Conservation (phyloP, 1,139 yeast species). For the Sporopachydermia cereana region DNA sequence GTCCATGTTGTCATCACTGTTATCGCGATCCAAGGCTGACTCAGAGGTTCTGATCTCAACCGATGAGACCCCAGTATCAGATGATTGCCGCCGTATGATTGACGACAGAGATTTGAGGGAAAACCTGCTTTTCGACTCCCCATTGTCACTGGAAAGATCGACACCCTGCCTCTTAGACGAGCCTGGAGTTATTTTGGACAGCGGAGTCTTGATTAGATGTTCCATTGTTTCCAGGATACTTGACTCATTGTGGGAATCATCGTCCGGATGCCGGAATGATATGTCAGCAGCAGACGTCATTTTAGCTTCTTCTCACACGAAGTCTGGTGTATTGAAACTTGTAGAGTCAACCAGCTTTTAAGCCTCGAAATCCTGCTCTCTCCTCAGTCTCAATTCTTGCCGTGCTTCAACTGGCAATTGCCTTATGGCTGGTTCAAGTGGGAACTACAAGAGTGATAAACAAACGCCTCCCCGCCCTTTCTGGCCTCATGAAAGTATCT, state of each 20-base stretch:
- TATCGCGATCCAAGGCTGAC: not conserved
- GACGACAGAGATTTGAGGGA: slow-evolving; percentile 2
- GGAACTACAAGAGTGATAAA: too few species aligned
- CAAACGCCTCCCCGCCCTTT: too few species aligned
- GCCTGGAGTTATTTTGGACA: not conserved
- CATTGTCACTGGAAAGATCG: not conserved
- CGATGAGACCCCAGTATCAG: not conserved
- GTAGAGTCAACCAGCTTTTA: too few species aligned
- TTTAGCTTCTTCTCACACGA: too few species aligned
- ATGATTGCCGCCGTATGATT: not conserved
- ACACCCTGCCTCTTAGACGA: not conserved
- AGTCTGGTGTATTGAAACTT: too few species aligned
- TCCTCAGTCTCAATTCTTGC: too few species aligned
- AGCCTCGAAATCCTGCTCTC: too few species aligned
- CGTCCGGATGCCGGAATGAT: slow-evolving; percentile 1
- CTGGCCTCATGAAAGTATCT: too few species aligned
- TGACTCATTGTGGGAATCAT: not conserved
- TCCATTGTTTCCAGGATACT: not conserved
- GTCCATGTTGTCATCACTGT: not conserved
- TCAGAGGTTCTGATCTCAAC: not conserved
- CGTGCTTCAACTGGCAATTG: too few species aligned
- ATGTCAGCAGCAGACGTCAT: slow-evolving; percentile 6
- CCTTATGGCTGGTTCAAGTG: too few species aligned
- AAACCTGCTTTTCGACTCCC: slow-evolving; percentile 1
- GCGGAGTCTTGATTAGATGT: not conserved